These are phyloP conservation scores for Drechslera avenae DNA, from an alignment of 2,329 filamentous ascomycete species.

Conservation along the genomic window DNA sequence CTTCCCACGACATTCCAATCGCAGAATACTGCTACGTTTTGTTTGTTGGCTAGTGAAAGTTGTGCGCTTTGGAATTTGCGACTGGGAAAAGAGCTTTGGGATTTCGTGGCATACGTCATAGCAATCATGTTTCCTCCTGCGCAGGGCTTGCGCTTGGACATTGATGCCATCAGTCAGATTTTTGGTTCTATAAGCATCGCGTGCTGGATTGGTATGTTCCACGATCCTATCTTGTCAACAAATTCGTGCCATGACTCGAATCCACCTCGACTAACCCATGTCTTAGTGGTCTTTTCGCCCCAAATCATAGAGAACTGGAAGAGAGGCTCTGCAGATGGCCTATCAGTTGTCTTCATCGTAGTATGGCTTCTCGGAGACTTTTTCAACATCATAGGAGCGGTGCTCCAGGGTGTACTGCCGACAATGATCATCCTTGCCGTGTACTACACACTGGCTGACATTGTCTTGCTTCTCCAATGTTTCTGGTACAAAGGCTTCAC, in stretches of 20 bases:
- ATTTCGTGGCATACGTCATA: conserved; percentile 36
- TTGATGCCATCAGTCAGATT: conserved; percentile 90
- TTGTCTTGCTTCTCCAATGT: conserved; percentile 85
- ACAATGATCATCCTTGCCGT: conserved; percentile 96
- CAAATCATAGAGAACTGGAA: conserved; percentile 97
- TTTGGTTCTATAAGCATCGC: conserved; percentile 95
- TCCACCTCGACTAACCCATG: conserved; percentile 15
- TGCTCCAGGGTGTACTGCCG: conserved; percentile 87
- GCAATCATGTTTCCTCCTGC: conserved; percentile 59
- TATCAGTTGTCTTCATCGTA: conserved; percentile 89
- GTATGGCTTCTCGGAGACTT: conserved; percentile 94
- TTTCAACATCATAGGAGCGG: conserved; percentile 93
- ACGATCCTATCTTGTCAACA: not conserved
- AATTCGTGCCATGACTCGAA: not conserved
- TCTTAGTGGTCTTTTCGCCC: conserved; percentile 81
- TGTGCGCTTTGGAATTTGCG: not conserved
- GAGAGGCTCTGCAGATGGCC: conserved; percentile 79
- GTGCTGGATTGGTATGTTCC: conserved; percentile 73
- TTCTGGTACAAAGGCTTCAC: conserved; percentile 92
- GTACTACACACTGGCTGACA: conserved; percentile 90
- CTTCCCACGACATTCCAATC: too few species aligned
- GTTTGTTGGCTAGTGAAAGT: not conserved
- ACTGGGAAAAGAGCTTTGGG: conserved; percentile 10
- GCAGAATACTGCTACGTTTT: not conserved
- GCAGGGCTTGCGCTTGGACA: conserved; percentile 70